phyloP scores from a whole-genome alignment of 2,329 filamentous ascomycete genomes.

The Pseudodiploospora longispora region DNA sequence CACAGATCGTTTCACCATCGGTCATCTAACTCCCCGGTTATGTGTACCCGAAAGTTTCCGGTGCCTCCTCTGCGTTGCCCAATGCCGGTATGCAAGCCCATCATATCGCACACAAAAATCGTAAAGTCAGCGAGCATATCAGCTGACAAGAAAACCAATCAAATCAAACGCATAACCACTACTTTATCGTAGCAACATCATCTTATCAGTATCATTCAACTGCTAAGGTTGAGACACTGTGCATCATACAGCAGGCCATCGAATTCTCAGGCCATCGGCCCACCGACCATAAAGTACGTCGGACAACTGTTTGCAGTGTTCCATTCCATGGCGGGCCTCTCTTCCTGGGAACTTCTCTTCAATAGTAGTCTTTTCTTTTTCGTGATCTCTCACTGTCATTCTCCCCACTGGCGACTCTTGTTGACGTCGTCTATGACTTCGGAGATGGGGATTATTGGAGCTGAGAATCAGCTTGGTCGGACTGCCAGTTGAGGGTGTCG shows the following conservation, averaged over 20 bases:
- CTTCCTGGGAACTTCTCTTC: conserved; percentile 49
- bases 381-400: conserved; percentile 31
- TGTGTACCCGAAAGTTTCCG: conserved; percentile 5
- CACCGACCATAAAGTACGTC: conserved; percentile 88
- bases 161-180: background rate
- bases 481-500: conserved; percentile 32
- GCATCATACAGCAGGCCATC: conserved; percentile 47
- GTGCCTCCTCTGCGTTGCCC: conserved; percentile 7
- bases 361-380: conserved; percentile 40
- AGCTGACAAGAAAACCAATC: conserved; percentile 2
- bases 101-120: conserved; percentile 14
- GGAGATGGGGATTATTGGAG: conserved; percentile 77
- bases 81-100: conserved; percentile 14
- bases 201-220: background rate
- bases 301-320: conserved; percentile 81
- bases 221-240: background rate
- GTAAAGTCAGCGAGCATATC: conserved; percentile 10
- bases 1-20: no score
- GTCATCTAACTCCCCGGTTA: background rate
- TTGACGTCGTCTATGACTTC: conserved; percentile 65
- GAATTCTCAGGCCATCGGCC: conserved; percentile 70
- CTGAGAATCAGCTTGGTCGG: conserved; percentile 65
- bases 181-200: background rate
- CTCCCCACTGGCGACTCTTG: conserved; percentile 24
- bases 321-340: conserved; percentile 63